Conservation (phyloP, 768 basidiomycete genomes). For the Suillus bovinus region DNA sequence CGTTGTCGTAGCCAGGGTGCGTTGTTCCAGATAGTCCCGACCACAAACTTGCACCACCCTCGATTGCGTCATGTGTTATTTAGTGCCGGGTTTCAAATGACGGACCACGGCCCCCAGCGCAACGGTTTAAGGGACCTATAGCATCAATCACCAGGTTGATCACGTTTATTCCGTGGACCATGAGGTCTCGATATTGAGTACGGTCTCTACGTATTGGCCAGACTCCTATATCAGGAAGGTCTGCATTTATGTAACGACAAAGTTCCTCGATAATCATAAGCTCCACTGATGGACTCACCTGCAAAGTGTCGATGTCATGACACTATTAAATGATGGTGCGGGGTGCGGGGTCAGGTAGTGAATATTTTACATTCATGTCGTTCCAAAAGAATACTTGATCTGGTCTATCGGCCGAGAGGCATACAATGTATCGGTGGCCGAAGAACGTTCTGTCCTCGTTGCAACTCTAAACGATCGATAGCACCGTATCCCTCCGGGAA, state of each 20-base stretch:
- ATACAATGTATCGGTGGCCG: neutral
- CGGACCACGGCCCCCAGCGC: neutral
- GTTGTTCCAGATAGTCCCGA: neutral
- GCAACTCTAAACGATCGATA: constrained; percentile 3
- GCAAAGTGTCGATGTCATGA: neutral
- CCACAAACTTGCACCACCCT: neutral
- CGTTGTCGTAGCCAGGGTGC: neutral
- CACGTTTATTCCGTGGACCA: neutral
- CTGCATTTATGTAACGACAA: neutral
- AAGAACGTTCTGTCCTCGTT: neutral
- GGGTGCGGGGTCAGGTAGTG: neutral
- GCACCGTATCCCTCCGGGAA: neutral
- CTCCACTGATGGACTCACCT: neutral
- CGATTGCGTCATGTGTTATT: neutral
- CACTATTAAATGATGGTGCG: neutral
- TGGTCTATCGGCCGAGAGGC: neutral
- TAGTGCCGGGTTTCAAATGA: neutral
- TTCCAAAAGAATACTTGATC: neutral
- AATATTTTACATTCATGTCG: neutral
- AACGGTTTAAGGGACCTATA: neutral
- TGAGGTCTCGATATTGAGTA: neutral
- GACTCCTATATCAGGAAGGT: neutral
- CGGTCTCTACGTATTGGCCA: neutral
- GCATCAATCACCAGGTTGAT: neutral
- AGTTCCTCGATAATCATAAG: neutral